Evolutionary conservation across 2,329 filamentous ascomycete species (phyloP), one percentile per base, ranked within the genome.

Genomic region (Pezicula rhizophila): DNA sequence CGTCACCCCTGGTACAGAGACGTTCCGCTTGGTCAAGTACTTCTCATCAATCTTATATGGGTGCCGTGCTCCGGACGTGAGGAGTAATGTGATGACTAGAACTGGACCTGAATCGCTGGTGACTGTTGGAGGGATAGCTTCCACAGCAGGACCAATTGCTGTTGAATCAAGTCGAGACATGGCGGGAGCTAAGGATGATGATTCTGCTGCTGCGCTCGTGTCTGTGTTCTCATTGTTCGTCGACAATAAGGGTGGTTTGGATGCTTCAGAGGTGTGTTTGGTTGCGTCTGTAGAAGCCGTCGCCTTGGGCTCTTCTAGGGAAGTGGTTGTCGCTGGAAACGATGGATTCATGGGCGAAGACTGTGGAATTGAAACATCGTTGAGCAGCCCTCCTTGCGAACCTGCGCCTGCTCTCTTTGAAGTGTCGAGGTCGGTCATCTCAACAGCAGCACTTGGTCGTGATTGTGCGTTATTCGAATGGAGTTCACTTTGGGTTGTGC

Each of bases 41-140:
- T 82, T 88, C 61, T 88, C 85, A 67, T 95, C 88, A 57, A 97
- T 86, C 64, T 85, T 89, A 70, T 95, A 96, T 0, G 90, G 89
- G 68, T 96, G 90, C 53, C 90, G 78, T 34, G 87, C 85, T 39
- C 91, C 91, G 1, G 78, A 89, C 0, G 85, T 88, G 49, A 96
- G 77, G 34, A 96, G 78, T 34, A 97, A 75, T 46, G 89, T 95
- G 57, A 97, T 95, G 54, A 79, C 78, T 64, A 88, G 82, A 6
- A 70, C 65, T 3, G 70, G 68, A 4, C 68, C 66, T 44, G 77
- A 72, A 7, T 60, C 57, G 31, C 14, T 43, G 6, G 45, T 52
- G 12, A 50, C 37, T 11, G 55, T 25, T 34, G 53, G 41, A 45
- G 49, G 34, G 40, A 51, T 38, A 15, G 10, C 14, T 31, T 42